Evolutionary conservation across 2,329 filamentous ascomycete genomes (phyloP).

Genomic region (Corinectria fuckeliana): DNA sequence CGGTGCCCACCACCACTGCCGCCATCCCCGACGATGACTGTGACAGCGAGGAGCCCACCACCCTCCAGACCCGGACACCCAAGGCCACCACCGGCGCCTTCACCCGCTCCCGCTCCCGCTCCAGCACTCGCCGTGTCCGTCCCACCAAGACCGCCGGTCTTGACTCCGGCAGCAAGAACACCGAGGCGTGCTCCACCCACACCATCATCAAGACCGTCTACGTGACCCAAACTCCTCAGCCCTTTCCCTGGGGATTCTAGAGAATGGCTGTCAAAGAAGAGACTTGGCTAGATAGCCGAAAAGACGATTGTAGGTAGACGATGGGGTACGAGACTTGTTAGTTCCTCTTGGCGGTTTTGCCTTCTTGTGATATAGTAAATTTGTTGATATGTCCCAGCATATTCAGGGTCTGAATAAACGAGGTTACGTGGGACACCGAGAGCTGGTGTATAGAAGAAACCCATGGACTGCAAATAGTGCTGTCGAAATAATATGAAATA

Average conservation of each 20-base stretch:
- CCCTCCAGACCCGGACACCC: constrained; percentile 11
- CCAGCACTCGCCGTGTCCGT: constrained; percentile 22
- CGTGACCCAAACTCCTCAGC: constrained; percentile 29
- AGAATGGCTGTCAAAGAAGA: background rate
- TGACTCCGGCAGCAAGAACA: constrained; percentile 8
- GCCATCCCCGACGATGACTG: constrained; percentile 12
- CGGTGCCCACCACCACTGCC: background rate
- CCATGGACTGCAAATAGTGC: background rate
- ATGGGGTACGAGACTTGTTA: background rate
- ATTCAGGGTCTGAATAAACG: constrained; percentile 3
- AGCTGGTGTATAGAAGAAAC: background rate
- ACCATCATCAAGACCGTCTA: constrained; percentile 34
- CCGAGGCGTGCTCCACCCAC: constrained; percentile 19
- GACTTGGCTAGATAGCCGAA: background rate
- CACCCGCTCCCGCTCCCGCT: constrained; percentile 17
- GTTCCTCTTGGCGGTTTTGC: constrained; percentile 8
- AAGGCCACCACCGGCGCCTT: constrained; percentile 7
- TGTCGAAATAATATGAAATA: background rate
- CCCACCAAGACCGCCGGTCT: constrained; percentile 11
- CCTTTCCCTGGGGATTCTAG: constrained; percentile 12
- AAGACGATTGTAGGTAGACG: background rate
- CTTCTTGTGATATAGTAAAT: constrained; percentile 20
- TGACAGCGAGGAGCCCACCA: constrained; percentile 15
- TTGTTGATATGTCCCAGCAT: constrained; percentile 17
- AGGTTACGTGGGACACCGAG: constrained; percentile 9